Evolutionary conservation across 169 alveolate genomes (phyloP).

Genomic region (Plasmodium vivax): DNA sequence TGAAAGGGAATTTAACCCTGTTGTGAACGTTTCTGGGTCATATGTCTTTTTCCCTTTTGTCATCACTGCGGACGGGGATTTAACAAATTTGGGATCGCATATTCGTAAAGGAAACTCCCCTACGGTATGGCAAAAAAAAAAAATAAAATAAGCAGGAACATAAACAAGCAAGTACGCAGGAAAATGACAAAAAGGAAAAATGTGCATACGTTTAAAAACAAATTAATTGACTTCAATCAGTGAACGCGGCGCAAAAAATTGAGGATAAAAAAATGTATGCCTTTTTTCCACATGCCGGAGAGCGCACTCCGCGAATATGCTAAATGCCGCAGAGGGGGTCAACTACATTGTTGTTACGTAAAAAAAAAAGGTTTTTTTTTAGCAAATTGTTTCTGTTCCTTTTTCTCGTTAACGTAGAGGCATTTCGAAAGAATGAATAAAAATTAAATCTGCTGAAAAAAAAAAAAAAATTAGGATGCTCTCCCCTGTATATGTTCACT

Average conservation of each 20-base stretch:
- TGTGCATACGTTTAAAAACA: not conserved
- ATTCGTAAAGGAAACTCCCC: not conserved
- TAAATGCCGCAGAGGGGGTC: not conserved
- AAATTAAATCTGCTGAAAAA: not conserved
- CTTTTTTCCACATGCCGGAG: not conserved
- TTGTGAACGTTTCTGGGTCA: not conserved
- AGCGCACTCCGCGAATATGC: not conserved
- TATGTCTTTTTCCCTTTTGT: not conserved
- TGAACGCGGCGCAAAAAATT: not conserved
- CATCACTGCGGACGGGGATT: not conserved
- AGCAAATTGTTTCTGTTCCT: not conserved
- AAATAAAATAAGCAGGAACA: not conserved
- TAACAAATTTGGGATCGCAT: not conserved
- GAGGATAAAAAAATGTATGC: not conserved
- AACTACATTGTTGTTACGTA: not conserved
- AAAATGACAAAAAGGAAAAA: not conserved
- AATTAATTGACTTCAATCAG: not conserved
- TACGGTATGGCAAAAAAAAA: not conserved
- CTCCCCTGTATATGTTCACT: not conserved
- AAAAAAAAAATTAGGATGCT: not conserved
- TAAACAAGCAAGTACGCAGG: not conserved
- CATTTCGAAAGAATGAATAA: not conserved
- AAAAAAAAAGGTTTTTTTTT: not conserved
- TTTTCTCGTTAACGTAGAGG: not conserved
- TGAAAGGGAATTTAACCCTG: not conserved